Conservation (phyloP, 768 basidiomycete species). For the Russula emetica region DNA sequence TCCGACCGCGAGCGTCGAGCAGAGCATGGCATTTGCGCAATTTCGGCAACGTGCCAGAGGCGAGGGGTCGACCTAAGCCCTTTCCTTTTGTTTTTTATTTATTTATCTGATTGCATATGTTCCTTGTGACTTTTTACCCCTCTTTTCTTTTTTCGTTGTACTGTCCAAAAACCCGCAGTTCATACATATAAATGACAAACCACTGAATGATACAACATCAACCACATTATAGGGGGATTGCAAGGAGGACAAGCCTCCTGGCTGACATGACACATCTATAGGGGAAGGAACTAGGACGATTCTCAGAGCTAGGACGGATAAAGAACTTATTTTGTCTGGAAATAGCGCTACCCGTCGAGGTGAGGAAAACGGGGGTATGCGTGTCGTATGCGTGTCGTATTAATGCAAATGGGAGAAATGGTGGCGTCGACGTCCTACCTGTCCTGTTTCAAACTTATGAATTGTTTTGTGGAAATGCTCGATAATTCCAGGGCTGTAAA, state of each 20-base stretch:
- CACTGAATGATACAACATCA: too few relatives aligned
- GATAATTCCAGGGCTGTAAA: neutral
- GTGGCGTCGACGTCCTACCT: neutral
- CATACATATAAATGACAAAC: too few relatives aligned
- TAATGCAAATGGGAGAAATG: neutral
- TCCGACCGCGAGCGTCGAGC: constrained; percentile 68
- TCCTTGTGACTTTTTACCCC: too few relatives aligned
- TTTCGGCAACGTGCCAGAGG: constrained; percentile 36
- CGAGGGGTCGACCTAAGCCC: neutral
- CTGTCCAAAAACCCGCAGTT: too few relatives aligned
- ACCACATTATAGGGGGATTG: too few relatives aligned
- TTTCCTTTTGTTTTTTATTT: too few relatives aligned
- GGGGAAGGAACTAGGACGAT: neutral
- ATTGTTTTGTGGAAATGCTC: too few relatives aligned
- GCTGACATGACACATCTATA: too few relatives aligned
- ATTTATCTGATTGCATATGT: too few relatives aligned
- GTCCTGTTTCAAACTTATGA: too few relatives aligned
- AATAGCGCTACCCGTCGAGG: neutral
- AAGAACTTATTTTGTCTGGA: neutral
- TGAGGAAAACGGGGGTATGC: neutral
- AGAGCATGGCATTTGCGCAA: constrained; percentile 78
- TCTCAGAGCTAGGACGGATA: neutral
- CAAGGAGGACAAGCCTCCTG: too few relatives aligned
- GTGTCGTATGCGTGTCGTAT: neutral
- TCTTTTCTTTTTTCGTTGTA: too few relatives aligned